These are phyloP conservation scores for Camelina neglecta DNA, from an alignment of 345 rosid species.

Conservation along the genomic window DNA sequence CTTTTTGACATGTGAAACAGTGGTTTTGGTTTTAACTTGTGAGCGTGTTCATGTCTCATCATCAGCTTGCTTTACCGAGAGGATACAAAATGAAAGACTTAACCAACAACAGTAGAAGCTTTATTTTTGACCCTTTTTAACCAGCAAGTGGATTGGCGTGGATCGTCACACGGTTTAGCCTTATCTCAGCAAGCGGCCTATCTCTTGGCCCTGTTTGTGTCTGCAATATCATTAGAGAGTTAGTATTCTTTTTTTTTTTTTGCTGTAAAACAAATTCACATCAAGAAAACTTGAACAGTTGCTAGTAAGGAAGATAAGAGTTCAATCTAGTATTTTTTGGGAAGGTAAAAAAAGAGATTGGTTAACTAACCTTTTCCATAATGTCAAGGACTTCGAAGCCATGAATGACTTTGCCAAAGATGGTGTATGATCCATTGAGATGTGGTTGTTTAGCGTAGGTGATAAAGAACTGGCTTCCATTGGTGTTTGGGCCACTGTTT, in stretches of 20 bases:
- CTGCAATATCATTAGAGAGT: slow-evolving; percentile 48
- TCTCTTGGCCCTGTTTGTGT: slow-evolving; percentile 89
- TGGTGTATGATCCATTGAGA: slow-evolving; percentile 92
- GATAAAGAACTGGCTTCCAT: slow-evolving; percentile 95
- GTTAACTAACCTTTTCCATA: slow-evolving; percentile 77
- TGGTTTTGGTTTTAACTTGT: too few species aligned
- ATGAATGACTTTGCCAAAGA: slow-evolving; percentile 94
- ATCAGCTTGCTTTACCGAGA: slow-evolving; percentile 3
- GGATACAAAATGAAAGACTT: neutral
- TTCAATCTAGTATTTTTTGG: neutral
- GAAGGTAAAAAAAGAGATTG: too few species aligned
- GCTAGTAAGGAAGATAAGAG: neutral
- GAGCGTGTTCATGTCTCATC: neutral
- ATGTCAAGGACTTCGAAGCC: slow-evolving; percentile 98
- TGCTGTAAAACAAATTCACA: neutral
- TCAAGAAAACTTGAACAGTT: neutral
- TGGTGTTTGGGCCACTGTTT: slow-evolving; percentile 96
- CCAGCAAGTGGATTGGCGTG: slow-evolving; percentile 99
- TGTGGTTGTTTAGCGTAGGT: slow-evolving; percentile 92
- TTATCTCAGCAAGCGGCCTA: slow-evolving; percentile 95
- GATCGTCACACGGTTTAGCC: slow-evolving; percentile 89
- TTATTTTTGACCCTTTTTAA: slow-evolving; percentile 34
- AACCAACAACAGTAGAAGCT: neutral
- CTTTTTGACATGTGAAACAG: too few species aligned
- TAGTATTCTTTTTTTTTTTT: neutral